These are phyloP conservation scores for Colletotrichum karsti DNA, from an alignment of 2,329 filamentous ascomycete species.

Conservation along the genomic window DNA sequence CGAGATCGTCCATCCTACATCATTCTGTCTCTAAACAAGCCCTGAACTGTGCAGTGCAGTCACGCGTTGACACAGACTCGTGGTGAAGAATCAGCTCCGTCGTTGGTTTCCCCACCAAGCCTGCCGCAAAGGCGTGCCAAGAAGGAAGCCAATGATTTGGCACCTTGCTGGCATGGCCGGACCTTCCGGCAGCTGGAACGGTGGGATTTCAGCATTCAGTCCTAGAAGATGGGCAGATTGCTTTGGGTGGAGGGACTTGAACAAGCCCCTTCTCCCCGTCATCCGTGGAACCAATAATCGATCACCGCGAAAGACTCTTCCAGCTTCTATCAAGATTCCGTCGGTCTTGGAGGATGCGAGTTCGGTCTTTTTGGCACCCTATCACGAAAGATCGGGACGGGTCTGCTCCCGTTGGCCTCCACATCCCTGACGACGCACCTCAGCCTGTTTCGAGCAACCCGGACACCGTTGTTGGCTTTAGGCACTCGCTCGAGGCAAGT, in stretches of 20 bases:
- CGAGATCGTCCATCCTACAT: background rate
- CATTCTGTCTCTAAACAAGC: background rate
- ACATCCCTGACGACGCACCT: conserved; percentile 16
- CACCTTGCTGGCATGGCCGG: background rate
- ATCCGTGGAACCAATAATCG: background rate
- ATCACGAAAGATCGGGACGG: background rate
- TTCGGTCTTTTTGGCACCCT: conserved; percentile 1
- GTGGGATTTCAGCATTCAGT: background rate
- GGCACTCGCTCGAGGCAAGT: too few relatives aligned
- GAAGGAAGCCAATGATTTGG: background rate
- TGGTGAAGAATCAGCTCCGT: too few relatives aligned
- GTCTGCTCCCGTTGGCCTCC: conserved; percentile 1
- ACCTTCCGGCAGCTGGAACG: conserved; percentile 1
- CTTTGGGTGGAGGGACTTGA: background rate
- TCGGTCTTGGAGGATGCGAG: background rate
- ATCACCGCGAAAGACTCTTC: background rate
- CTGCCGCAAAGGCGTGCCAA: background rate
- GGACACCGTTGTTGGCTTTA: background rate
- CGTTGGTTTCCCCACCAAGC: background rate
- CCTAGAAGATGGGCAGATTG: background rate
- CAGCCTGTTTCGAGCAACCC: conserved; percentile 8
- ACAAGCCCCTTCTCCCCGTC: background rate
- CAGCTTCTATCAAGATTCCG: conserved; percentile 1
- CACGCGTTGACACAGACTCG: background rate
- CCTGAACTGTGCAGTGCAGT: background rate